phyloP scores from a whole-genome alignment of 2,329 filamentous ascomycete species.

The Ceratocystis harringtonii region DNA sequence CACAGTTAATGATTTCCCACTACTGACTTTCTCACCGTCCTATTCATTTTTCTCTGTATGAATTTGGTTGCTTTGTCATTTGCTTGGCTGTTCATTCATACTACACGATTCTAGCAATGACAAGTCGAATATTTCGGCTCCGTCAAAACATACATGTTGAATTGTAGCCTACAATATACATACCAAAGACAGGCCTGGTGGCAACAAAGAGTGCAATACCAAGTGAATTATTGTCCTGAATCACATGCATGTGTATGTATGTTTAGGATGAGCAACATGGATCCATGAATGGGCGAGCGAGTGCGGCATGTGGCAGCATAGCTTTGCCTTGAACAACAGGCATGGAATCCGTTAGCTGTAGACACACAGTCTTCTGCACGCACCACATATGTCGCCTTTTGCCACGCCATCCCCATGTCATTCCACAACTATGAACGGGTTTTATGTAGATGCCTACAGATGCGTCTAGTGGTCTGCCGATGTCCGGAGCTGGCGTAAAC shows the following conservation, averaged over 20 bases:
- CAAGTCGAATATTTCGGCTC: background rate
- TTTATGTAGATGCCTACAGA: background rate
- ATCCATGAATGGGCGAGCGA: background rate
- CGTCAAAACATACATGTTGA: background rate
- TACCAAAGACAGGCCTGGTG: background rate
- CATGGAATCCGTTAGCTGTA: background rate
- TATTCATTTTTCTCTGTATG: no score
- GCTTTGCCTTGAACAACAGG: background rate
- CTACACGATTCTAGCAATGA: background rate
- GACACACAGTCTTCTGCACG: background rate
- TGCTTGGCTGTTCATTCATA: no score
- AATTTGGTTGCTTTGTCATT: background rate
- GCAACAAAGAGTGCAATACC: background rate
- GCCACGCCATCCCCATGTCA: no score
- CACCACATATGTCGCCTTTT: no score
- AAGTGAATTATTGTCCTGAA: background rate
- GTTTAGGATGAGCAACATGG: background rate
- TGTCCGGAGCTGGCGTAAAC: background rate
- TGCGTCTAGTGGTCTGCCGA: background rate
- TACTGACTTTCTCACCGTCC: no score
- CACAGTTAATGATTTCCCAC: no score
- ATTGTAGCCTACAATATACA: background rate
- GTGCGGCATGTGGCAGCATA: background rate
- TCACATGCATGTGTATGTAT: background rate
- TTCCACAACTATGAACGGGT: no score